Evolutionary conservation across 345 rosid genomes (phyloP).

Genomic region (Limnanthes douglasii): DNA sequence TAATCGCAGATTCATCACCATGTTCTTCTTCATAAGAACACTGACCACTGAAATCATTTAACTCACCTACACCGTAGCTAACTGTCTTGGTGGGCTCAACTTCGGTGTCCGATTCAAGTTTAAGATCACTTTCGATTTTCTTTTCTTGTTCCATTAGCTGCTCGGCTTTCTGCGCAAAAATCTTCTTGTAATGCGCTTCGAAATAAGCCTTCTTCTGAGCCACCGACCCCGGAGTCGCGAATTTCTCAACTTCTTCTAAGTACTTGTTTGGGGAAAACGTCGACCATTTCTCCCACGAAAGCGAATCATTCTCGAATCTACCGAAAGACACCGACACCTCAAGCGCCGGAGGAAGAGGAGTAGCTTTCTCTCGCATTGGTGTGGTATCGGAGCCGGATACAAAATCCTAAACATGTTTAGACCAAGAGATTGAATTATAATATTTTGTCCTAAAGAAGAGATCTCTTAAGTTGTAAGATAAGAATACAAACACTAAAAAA

Average conservation of each 20-base stretch:
- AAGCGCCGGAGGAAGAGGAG: no score
- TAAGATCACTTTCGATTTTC: conserved; percentile 19
- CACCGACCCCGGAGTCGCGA: conserved; percentile 94
- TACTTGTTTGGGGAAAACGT: conserved; percentile 90
- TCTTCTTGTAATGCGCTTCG: conserved; percentile 90
- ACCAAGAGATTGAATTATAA: no score
- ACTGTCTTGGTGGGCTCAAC: no score
- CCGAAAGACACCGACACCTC: conserved; percentile 86
- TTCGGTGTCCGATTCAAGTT: conserved; percentile 11
- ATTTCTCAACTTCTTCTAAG: conserved; percentile 91
- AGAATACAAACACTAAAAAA: no score
- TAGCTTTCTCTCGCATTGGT: no score
- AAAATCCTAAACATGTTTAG: no score
- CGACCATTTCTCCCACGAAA: conserved; percentile 92
- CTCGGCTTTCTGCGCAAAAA: conserved; percentile 79
- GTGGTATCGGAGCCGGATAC: no score
- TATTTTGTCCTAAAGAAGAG: no score
- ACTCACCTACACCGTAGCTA: no score
- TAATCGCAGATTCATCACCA: conserved; percentile 21
- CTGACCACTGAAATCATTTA: conserved; percentile 7
- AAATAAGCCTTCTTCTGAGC: conserved; percentile 91
- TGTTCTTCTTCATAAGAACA: conserved; percentile 21
- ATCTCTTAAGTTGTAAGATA: no score
- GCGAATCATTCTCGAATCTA: conserved; percentile 76
- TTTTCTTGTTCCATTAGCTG: conserved; percentile 49